Evolutionary conservation across 2,329 filamentous ascomycete species (phyloP), one percentile per base, ranked within the genome.

Genomic region (Diaporthe sp.): DNA sequence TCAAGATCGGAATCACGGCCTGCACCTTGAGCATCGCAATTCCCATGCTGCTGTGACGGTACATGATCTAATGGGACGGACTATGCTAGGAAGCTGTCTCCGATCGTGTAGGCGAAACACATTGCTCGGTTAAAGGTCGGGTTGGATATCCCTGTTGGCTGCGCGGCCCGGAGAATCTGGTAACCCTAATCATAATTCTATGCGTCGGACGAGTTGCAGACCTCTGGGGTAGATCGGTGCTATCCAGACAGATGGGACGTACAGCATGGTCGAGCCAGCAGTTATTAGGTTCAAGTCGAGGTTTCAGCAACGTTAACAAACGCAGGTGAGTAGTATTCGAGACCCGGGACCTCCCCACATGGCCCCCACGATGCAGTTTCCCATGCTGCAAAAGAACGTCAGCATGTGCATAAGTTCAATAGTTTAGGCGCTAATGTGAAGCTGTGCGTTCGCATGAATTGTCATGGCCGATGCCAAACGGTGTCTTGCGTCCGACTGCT

Each of bases 111-210:
- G 39, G 37, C 37, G 60, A 63, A 44, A 63, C 37, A 44, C 37
- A 63, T 17, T 17, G 34, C 25, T 44, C n/a, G 60, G 60, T 63
- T 63, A 44, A 63, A 63, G n/a, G 8, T 63, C n/a, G 60, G 60
- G 15, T n/a, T 44, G n/a, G 15, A 28, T 7, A 63, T 31, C 60
- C 60, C 39, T 44, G 39, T 28, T 63, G 37, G n/a, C 60, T 28
- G 39, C 34, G n/a, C 60, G 60, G 37, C 10, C 60, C 60, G 60
- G 60, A 63, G 60, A 44, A 63, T 63, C 60, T 63, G n/a, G 28
- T 28, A 63, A 63, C 37, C 60, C 60, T 44, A 63, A 44, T 44
- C 60, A 63, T 10, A 9, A 44, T 44, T 63, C 39, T 31, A 2
- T 3, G 2, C 9, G 7, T 63, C n/a, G 25, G 60, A 63, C n/a